Evolutionary conservation across 2,329 filamentous ascomycete species (phyloP).

Genomic region (Sporothrix schenckii): DNA sequence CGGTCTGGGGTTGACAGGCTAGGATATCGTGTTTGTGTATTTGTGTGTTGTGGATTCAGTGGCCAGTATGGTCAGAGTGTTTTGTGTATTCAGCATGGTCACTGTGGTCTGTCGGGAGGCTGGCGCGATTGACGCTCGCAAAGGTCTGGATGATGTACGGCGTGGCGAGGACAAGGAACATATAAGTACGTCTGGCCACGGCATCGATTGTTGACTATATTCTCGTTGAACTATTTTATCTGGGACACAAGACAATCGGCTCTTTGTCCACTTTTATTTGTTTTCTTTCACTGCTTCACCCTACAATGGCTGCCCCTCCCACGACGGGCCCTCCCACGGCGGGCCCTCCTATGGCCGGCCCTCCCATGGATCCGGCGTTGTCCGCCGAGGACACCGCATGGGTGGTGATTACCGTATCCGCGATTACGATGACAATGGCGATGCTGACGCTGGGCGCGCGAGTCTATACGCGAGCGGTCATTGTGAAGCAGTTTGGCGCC

Average conservation of each 20-base stretch:
- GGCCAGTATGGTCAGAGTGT: no score
- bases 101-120: no score
- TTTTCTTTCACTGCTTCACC: neutral
- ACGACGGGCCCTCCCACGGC: no score
- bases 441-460: conserved; percentile 2
- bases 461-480: neutral
- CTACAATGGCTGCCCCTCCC: neutral
- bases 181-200: no score
- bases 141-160: no score
- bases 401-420: neutral
- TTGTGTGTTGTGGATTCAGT: neutral
- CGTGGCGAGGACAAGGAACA: no score
- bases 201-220: no score
- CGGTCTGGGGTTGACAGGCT: neutral
- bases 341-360: neutral
- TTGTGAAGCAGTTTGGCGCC: conserved; percentile 17
- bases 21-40: neutral
- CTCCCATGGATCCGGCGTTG: neutral
- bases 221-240: no score
- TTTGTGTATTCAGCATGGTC: no score
- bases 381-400: conserved; percentile 3
- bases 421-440: conserved; percentile 3
- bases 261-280: neutral
- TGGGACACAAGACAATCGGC: no score
- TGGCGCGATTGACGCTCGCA: no score